These are phyloP conservation scores for Hyaloscypha bicolor DNA, from an alignment of 495 filamentous ascomycete genomes.

Conservation along the genomic window DNA sequence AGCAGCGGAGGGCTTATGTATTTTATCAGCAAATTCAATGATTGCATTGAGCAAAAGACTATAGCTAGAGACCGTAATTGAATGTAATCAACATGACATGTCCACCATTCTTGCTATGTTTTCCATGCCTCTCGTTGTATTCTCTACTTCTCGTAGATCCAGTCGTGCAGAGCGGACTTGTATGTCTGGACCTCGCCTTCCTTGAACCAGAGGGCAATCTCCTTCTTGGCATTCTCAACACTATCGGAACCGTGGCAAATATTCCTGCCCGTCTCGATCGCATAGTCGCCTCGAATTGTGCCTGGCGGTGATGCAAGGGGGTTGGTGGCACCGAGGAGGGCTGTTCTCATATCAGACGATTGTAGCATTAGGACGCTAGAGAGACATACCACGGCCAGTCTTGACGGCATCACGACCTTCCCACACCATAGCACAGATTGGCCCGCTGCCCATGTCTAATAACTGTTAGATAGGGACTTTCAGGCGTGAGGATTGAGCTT, in stretches of 20 bases:
- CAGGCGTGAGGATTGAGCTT: conserved; percentile 22
- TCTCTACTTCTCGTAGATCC: conserved; percentile 99
- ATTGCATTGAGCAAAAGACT: too few relatives aligned
- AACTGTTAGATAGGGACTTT: conserved; percentile 32
- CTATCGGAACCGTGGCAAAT: conserved; percentile 99
- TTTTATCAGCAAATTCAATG: too few relatives aligned
- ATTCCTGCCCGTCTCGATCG: conserved; percentile 90
- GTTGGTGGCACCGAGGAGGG: conserved; percentile 97
- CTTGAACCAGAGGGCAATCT: conserved; percentile 98
- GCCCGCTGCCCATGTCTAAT: conserved; percentile 95
- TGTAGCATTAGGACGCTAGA: not conserved
- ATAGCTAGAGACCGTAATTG: too few relatives aligned
- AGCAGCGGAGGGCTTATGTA: too few relatives aligned
- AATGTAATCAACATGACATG: too few relatives aligned
- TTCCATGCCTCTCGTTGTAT: too few relatives aligned
- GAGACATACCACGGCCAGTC: conserved; percentile 80
- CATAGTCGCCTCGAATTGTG: conserved; percentile 80
- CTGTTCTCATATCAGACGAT: conserved; percentile 37
- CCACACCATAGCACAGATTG: conserved; percentile 99
- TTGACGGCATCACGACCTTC: conserved; percentile 97
- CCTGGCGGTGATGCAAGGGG: conserved; percentile 89
- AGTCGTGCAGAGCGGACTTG: conserved; percentile 77
- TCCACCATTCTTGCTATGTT: too few relatives aligned
- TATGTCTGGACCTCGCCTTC: conserved; percentile 77
- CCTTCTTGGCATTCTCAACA: conserved; percentile 98